Base-by-base conservation (phyloP, 2,329 filamentous ascomycete species). In the Cercospora brassicicola region DNA sequence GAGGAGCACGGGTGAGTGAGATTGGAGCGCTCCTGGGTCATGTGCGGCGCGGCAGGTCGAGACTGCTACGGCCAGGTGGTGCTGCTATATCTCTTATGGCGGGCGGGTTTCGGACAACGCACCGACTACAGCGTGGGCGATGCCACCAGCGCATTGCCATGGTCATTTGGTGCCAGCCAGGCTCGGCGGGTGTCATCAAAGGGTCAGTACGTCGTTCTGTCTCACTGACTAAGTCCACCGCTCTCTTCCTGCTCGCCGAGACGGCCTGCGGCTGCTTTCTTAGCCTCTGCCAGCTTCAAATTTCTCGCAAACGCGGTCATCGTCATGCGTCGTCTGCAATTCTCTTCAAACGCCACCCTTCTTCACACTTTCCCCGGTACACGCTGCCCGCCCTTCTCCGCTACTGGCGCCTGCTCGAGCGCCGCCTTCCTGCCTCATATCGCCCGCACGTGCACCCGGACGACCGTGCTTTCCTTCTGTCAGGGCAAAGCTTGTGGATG, bases 401-500 rank as follows among this genome's bases (percentile, higher is more conserved):
- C 30, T 20, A 5, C 36, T 23, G 42, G 45, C 30, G 3, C 62
- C 8, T 11, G 30, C 30, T 30, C 59, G 2, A 28, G 20, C 53
- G 18, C 13, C 59, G 33, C 31, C 18, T 30, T n/a, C 59, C 57
- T 60, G 15, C 18, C 18, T 36, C 20, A 28, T 28, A 61, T 51
- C 59, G 20, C 55, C 13, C 55, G 36, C 59, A 48, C 62, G 51
- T 30, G 31, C 23, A 28, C 20, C 23, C 53, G n/a, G 13, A 51
- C 53, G 48, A 10, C 51, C 48, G 48, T 64, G 48, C 62, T 57
- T 64, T 42, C 62, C 62, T 56, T 56, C 30, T 48, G 59, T 59
- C 59, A 33, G 55, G 48, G 33, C 59, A 45, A 67, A 62, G 45
- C 60, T 63, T 67, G 64, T 53, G 45, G 13, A 53, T 67, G 59